phyloP scores from a whole-genome alignment of 106 monocot genomes.

The Cymbidium sinense region DNA sequence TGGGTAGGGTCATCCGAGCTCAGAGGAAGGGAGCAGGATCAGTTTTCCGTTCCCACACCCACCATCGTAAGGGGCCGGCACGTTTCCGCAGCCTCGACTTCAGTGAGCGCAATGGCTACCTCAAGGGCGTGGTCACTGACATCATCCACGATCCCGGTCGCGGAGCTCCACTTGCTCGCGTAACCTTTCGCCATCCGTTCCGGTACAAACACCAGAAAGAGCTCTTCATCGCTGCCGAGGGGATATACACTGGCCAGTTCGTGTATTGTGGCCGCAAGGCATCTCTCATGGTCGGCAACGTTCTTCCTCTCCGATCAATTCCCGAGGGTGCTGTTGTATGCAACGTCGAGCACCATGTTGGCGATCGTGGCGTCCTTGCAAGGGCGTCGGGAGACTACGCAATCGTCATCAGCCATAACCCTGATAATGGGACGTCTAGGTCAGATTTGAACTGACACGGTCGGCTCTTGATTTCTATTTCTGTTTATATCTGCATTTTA shows the following conservation, averaged over 20 bases:
- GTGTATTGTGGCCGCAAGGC: slow-evolving; percentile 54
- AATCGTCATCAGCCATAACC: slow-evolving; percentile 52
- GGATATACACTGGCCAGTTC: slow-evolving; percentile 55
- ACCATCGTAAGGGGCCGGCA: slow-evolving; percentile 43
- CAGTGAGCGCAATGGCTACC: slow-evolving; percentile 57
- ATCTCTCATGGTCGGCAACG: slow-evolving; percentile 48
- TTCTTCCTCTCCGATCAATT: slow-evolving; percentile 30
- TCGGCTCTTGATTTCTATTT: neutral
- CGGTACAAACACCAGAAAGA: slow-evolving; percentile 54
- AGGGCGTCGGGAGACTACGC: slow-evolving; percentile 43
- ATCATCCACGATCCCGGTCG: slow-evolving; percentile 61
- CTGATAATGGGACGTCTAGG: slow-evolving; percentile 43
- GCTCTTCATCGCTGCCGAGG: slow-evolving; percentile 51
- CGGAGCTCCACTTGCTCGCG: slow-evolving; percentile 29
- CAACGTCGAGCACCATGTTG: slow-evolving; percentile 38
- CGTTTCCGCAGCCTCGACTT: slow-evolving; percentile 43
- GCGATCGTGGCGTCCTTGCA: slow-evolving; percentile 32
- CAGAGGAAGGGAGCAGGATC: slow-evolving; percentile 51
- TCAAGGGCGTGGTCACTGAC: slow-evolving; percentile 46
- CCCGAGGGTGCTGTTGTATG: slow-evolving; percentile 36
- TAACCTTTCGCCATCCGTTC: slow-evolving; percentile 45
- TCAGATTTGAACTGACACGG: neutral
- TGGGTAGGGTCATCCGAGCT: slow-evolving; percentile 47
- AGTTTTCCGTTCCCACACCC: slow-evolving; percentile 38
- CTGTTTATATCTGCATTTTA: too few species aligned